Evolutionary conservation across 345 rosid species (phyloP).

Genomic region (Populus davidiana): DNA sequence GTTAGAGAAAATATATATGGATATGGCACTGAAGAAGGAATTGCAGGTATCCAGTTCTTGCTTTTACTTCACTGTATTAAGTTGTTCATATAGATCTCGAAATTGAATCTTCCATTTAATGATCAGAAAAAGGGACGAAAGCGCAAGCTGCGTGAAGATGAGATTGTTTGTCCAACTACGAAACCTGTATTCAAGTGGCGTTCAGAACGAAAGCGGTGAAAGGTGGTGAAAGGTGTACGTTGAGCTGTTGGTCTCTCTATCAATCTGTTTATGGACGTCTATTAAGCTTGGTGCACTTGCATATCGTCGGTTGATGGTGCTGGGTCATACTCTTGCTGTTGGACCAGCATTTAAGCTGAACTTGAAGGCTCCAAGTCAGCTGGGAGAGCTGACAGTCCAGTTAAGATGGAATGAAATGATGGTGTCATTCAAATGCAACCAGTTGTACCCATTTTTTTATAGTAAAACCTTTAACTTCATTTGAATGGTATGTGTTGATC

Average conservation of each 20-base stretch:
- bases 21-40: slow-evolving; percentile 77
- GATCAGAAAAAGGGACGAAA: slow-evolving; percentile 74
- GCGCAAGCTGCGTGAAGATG: slow-evolving; percentile 74
- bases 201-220: slow-evolving; percentile 71
- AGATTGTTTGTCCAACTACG: slow-evolving; percentile 55
- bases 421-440: neutral
- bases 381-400: neutral
- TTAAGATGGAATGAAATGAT: neutral
- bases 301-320: neutral
- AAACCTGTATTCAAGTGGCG: slow-evolving; percentile 76
- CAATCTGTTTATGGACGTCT: neutral
- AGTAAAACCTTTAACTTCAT: too few relatives aligned
- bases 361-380: neutral
- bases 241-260: neutral
- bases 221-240: neutral
- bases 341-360: neutral
- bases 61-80: neutral
- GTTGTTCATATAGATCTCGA: slow-evolving; percentile 11
- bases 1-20: slow-evolving; percentile 65
- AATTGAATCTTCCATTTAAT: neutral
- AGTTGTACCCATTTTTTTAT: too few relatives aligned
- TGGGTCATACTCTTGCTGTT: neutral
- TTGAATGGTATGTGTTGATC: too few relatives aligned
- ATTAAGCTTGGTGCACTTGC: neutral
- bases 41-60: slow-evolving; percentile 49